Percentiles rank a stretch among this genome's conserved stretches.
phyloP scores from a whole-genome alignment of 768 basidiomycete species.

The Termitomyces bulborhizus region DNA sequence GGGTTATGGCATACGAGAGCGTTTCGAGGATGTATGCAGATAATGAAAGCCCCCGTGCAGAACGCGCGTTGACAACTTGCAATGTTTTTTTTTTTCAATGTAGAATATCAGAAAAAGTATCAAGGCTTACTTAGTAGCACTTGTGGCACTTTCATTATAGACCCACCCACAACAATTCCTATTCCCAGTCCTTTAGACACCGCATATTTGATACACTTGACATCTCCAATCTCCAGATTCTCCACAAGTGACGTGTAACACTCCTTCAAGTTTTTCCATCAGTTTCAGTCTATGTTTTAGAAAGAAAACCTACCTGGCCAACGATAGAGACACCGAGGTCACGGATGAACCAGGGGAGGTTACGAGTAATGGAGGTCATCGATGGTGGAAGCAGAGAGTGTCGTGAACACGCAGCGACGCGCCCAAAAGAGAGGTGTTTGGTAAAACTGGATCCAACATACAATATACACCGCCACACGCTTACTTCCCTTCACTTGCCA shows the following conservation, averaged over 20 bases:
- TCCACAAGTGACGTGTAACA: constrained; percentile 89
- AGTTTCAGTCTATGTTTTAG: background rate
- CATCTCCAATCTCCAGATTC: constrained; percentile 71
- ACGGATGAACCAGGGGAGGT: constrained; percentile 80
- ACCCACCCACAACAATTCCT: constrained; percentile 87
- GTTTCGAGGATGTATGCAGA: constrained; percentile 89
- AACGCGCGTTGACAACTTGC: constrained; percentile 62
- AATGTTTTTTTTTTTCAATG: background rate
- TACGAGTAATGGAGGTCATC: constrained; percentile 76
- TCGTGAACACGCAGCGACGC: background rate
- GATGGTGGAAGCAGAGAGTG: constrained; percentile 12
- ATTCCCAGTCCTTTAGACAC: constrained; percentile 90
- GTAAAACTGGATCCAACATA: background rate
- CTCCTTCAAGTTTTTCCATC: constrained; percentile 41
- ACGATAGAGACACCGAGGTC: constrained; percentile 79
- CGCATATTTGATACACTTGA: constrained; percentile 85
- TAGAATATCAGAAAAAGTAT: background rate
- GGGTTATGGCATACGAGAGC: constrained; percentile 81
- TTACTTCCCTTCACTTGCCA: background rate
- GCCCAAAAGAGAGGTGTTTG: constrained; percentile 2
- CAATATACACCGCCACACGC: constrained; percentile 8
- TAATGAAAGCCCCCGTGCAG: constrained; percentile 84
- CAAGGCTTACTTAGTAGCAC: constrained; percentile 69
- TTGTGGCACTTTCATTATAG: constrained; percentile 96
- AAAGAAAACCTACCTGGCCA: constrained; percentile 51